Evolutionary conservation across 225 moss, liverwort and hornwort genomes (phyloP).

Genomic region (Bryoerythrophyllum caledonicum): DNA sequence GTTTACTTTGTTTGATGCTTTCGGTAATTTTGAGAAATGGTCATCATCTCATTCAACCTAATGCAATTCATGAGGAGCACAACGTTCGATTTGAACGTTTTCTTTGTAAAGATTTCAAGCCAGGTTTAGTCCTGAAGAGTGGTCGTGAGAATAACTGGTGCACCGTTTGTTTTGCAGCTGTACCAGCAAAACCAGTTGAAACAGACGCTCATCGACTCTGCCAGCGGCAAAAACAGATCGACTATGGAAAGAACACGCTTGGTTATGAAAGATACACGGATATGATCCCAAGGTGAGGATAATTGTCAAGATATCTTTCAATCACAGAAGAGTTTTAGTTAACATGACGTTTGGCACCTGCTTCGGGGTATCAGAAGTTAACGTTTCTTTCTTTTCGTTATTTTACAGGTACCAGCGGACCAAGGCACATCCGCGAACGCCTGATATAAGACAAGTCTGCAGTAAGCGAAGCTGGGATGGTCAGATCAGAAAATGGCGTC

Average conservation of each 20-base stretch:
- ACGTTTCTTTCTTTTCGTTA: background rate
- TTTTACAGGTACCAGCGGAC: constrained; percentile 48
- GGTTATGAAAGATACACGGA: constrained; percentile 64
- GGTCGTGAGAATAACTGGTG: background rate
- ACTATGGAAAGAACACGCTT: constrained; percentile 73
- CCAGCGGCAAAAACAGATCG: constrained; percentile 69
- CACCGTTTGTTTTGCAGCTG: constrained; percentile 29
- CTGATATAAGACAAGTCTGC: constrained; percentile 63
- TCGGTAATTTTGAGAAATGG: background rate
- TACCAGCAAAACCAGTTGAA: constrained; percentile 48
- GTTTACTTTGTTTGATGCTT: background rate
- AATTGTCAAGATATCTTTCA: background rate
- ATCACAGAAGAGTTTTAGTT: background rate
- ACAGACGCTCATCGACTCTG: constrained; percentile 59
- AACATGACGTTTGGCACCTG: background rate
- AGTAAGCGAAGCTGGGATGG: constrained; percentile 81
- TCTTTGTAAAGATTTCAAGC: background rate
- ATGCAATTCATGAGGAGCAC: background rate
- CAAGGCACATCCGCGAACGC: constrained; percentile 62
- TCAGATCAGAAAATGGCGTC: constrained; percentile 73
- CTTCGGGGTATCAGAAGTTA: background rate
- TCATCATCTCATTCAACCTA: background rate
- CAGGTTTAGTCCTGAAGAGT: background rate
- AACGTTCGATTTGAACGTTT: background rate
- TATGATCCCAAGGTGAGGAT: constrained; percentile 52